A percentile compares a stretch with the other conserved stretches of the same genome.
phyloP scores from a whole-genome alignment of 177 flowering plant species.

The Telopea speciosissima region DNA sequence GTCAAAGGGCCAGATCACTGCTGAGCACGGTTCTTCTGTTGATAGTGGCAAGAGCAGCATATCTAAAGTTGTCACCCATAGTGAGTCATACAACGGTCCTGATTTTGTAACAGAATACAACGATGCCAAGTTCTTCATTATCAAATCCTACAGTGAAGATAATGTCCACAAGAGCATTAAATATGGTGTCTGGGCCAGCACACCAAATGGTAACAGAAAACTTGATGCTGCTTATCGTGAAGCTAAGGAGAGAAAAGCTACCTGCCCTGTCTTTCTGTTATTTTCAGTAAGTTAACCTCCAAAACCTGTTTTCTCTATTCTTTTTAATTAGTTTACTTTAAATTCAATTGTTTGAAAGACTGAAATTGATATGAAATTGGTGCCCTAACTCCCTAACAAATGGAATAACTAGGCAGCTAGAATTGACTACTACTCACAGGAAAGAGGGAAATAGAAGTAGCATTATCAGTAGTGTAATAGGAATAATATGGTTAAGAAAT shows the following conservation, averaged over 20 bases:
- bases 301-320: neutral
- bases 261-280: constrained; percentile 73
- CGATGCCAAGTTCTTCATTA: constrained; percentile 76
- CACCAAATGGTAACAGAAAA: constrained; percentile 77
- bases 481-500: no score
- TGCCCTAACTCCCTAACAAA: neutral
- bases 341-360: neutral
- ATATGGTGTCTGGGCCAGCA: constrained; percentile 93
- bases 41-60: constrained; percentile 30
- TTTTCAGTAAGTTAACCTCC: constrained; percentile 55
- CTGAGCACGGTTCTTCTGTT: constrained; percentile 34
- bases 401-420: neutral
- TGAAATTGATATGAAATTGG: neutral
- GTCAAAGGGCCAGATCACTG: constrained; percentile 42
- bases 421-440: neutral
- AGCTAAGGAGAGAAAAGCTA: constrained; percentile 47
- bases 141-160: constrained; percentile 91
- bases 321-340: no score
- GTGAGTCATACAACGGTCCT: constrained; percentile 37
- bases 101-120: constrained; percentile 59
- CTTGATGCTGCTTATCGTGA: constrained; percentile 75
- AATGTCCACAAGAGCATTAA: constrained; percentile 92
- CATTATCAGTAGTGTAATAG: no score
- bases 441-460: no score
- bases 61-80: constrained; percentile 22